Percentiles rank a stretch among this genome's conserved stretches.
Evolutionary conservation across 257 asterid genomes (phyloP).

Genomic region (Salvia rosmarinus): DNA sequence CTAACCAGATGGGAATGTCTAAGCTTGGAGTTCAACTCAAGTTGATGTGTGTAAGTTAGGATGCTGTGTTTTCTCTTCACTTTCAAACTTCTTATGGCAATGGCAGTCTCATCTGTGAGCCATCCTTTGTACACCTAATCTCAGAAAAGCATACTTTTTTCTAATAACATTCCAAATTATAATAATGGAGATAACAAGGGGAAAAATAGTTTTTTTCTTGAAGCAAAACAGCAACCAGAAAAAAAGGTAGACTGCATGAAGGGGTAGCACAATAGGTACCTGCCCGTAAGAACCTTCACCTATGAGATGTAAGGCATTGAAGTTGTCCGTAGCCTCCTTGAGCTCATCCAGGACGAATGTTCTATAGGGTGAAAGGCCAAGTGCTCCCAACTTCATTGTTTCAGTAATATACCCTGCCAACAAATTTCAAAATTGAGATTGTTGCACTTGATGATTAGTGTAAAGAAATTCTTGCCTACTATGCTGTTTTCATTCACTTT

Average conservation of each 20-base stretch:
- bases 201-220: background rate
- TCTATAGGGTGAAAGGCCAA: constrained; percentile 69
- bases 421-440: no score
- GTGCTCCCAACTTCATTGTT: constrained; percentile 75
- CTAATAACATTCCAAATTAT: constrained; percentile 10
- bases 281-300: constrained; percentile 69
- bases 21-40: constrained; percentile 67
- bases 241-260: no score
- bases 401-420: constrained; percentile 77
- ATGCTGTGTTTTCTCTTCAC: constrained; percentile 52
- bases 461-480: no score
- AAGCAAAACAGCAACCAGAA: background rate
- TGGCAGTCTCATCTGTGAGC: constrained; percentile 62
- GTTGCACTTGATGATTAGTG: no score
- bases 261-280: constrained; percentile 39
- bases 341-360: constrained; percentile 77
- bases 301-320: constrained; percentile 50
- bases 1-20: constrained; percentile 75
- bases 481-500: no score
- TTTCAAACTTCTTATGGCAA: constrained; percentile 67
- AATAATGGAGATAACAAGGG: no score
- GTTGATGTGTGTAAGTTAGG: constrained; percentile 71
- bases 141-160: background rate
- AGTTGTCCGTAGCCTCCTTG: constrained; percentile 82
- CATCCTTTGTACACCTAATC: constrained; percentile 70